Percentiles rank a stretch among this genome's conserved stretches.
These are phyloP conservation scores for Entophlyctis luteolus DNA, from an alignment of 192 early-diverging fungal genomes.

Conservation along the genomic window DNA sequence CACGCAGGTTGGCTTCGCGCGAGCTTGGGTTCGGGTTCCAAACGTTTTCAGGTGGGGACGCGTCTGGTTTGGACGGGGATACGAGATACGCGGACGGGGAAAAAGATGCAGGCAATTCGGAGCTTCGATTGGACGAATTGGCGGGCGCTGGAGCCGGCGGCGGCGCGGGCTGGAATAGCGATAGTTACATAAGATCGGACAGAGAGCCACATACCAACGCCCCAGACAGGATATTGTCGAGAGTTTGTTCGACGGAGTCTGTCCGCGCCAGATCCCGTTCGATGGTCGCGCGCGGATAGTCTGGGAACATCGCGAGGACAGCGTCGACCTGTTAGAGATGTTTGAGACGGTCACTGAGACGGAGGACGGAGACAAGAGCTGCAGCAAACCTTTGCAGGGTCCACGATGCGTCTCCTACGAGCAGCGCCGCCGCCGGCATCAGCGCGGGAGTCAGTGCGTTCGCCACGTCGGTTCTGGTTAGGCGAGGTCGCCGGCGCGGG, in stretches of 20 bases:
- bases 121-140: too few species aligned
- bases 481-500: background rate
- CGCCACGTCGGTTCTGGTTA: background rate
- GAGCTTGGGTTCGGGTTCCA: conserved; percentile 20
- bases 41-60: too few species aligned
- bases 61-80: too few species aligned
- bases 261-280: conserved; percentile 30
- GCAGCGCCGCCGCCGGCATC: too few species aligned
- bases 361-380: too few species aligned
- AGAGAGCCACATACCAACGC: background rate
- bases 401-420: background rate
- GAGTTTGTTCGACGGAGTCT: conserved; percentile 23
- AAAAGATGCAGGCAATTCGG: too few species aligned
- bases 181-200: background rate
- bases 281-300: conserved; percentile 19
- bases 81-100: too few species aligned
- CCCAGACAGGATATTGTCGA: conserved; percentile 26
- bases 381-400: background rate
- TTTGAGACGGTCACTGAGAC: too few species aligned
- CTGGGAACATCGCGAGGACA: conserved; percentile 29
- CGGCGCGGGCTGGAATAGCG: conserved; percentile 9
- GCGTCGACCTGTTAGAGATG: conserved; percentile 19
- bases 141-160: conserved; percentile 33
- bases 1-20: conserved; percentile 22
- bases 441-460: background rate